Conservation (phyloP, 805 yeast genomes). For the Cyberlindnera mrakii region DNA sequence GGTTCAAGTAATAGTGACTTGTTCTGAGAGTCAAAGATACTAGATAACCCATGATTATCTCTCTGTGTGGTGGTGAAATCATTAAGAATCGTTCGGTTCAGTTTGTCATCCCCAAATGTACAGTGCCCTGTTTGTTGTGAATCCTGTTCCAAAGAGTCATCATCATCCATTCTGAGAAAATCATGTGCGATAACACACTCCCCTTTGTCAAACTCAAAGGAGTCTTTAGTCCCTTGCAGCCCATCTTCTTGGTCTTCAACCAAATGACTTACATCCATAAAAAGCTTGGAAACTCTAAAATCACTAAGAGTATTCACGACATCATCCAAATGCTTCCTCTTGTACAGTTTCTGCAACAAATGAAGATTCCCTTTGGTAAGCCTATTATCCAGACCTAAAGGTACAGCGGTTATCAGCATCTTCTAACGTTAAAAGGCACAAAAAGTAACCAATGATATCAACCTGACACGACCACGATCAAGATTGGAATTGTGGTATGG, state of each 20-base stretch:
- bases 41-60: neutral
- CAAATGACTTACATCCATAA: neutral
- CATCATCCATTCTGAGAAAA: neutral
- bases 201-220: neutral
- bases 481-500: too few species aligned
- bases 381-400: neutral
- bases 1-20: slow-evolving; percentile 4
- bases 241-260: neutral
- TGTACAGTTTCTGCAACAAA: neutral
- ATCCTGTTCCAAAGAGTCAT: neutral
- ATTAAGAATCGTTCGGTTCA: too few species aligned
- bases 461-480: too few species aligned
- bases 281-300: neutral
- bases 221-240: neutral
- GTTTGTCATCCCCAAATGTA: too few species aligned
- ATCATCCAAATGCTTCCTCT: neutral
- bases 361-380: neutral
- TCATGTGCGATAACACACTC: neutral
- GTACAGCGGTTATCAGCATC: too few species aligned
- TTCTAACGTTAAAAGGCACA: too few species aligned
- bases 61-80: too few species aligned
- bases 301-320: neutral
- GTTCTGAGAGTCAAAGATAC: slow-evolving; percentile 12
- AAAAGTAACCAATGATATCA: too few species aligned
- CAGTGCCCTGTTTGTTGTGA: too few species aligned